phyloP scores from a whole-genome alignment of 768 basidiomycete genomes.

The Serendipita sp. region DNA sequence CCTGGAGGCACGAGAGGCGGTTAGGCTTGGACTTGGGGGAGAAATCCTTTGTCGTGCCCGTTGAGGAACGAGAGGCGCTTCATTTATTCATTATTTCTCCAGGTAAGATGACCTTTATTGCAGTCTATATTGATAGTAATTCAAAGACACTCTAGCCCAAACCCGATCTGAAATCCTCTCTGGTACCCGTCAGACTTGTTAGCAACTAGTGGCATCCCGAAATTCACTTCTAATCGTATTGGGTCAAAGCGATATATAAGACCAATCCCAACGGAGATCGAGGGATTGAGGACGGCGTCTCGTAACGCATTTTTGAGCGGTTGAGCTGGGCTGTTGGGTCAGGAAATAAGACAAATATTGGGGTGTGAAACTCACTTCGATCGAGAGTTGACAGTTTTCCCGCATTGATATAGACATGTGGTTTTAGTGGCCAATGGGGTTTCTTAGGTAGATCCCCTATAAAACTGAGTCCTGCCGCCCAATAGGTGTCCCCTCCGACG shows the following conservation, averaged over 20 bases:
- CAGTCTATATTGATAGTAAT: neutral
- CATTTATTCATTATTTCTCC: neutral
- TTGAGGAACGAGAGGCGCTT: constrained; percentile 15
- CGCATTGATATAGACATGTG: constrained; percentile 66
- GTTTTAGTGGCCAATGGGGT: constrained; percentile 71
- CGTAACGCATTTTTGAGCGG: constrained; percentile 25
- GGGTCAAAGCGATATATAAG: constrained; percentile 72
- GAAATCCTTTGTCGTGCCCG: constrained; percentile 77
- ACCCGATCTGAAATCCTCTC: constrained; percentile 64
- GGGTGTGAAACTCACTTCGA: constrained; percentile 20
- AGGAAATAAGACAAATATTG: constrained; percentile 8
- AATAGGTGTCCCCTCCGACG: constrained; percentile 67
- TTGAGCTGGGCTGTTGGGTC: constrained; percentile 16
- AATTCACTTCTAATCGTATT: constrained; percentile 72
- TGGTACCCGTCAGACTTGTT: constrained; percentile 46
- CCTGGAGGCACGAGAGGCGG: constrained; percentile 85
- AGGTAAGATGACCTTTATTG: neutral
- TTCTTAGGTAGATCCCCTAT: constrained; percentile 57
- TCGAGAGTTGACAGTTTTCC: constrained; percentile 53
- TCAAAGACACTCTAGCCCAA: constrained; percentile 64
- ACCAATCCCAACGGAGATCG: constrained; percentile 66
- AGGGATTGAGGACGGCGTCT: constrained; percentile 34
- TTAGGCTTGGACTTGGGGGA: constrained; percentile 57
- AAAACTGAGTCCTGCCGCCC: constrained; percentile 59
- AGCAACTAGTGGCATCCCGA: constrained; percentile 65